A percentile compares a stretch with the other conserved stretches of the same genome.
Conservation (phyloP, 169 alveolate genomes). For the Eimeria acervulina region DNA sequence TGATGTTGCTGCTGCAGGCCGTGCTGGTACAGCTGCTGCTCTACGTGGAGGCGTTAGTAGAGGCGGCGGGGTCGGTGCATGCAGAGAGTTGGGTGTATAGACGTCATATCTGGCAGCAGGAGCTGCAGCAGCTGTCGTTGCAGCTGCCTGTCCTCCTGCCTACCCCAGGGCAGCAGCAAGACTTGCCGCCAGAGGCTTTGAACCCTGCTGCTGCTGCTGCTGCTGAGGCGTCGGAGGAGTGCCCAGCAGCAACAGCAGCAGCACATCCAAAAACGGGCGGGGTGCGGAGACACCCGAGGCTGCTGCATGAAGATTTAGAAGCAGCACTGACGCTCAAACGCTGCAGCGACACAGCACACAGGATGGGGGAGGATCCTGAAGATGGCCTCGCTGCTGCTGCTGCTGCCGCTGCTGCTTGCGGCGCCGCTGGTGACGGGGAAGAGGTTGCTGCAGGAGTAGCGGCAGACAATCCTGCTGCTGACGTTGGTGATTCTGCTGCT, state of each 20-base stretch:
- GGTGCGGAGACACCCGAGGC: neutral
- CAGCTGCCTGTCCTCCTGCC: conserved; percentile 67
- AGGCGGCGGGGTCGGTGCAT: conserved; percentile 42
- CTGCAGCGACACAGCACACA: neutral
- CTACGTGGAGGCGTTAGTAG: conserved; percentile 58
- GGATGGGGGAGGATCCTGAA: too few species aligned
- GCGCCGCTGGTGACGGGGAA: neutral
- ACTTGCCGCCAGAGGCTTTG: conserved; percentile 25
- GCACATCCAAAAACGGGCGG: neutral
- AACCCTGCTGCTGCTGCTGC: conserved; percentile 44
- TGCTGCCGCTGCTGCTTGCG: neutral
- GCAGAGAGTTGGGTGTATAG: conserved; percentile 66
- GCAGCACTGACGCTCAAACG: neutral
- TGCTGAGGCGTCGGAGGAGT: neutral
- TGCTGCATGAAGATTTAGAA: conserved; percentile 3
- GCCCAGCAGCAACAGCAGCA: neutral
- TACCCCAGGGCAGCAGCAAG: conserved; percentile 49
- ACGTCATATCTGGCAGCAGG: conserved; percentile 40
- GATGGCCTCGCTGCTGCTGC: too few species aligned
- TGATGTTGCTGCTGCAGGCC: too few species aligned
- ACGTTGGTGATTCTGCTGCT: neutral
- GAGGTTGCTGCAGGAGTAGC: conserved; percentile 11
- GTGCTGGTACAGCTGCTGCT: conserved; percentile 69
- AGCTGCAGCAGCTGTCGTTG: conserved; percentile 74
- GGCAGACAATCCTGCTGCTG: neutral